phyloP scores from a whole-genome alignment of 75 land plant species.

The Sequoia sempervirens region DNA sequence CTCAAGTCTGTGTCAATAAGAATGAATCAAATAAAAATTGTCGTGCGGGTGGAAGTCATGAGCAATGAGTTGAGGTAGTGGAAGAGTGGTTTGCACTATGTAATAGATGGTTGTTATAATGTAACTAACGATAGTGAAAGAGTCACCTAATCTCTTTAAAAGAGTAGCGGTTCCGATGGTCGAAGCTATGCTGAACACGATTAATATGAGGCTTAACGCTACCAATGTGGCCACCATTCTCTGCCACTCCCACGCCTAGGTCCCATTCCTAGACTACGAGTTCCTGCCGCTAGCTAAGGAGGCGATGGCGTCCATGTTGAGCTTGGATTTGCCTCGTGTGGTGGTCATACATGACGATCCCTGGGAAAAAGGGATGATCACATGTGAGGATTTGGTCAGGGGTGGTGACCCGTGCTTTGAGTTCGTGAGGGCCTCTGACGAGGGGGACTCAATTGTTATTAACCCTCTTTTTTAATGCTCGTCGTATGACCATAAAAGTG shows the following conservation, averaged over 20 bases:
- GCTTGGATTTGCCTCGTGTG: conserved; percentile 1
- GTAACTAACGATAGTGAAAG: too few relatives aligned
- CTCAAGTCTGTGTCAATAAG: too few relatives aligned
- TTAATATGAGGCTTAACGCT: conserved; percentile 70
- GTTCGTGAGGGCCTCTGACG: conserved; percentile 27
- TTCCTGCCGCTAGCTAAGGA: conserved; percentile 27
- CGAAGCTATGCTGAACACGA: conserved; percentile 70
- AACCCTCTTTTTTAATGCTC: too few relatives aligned
- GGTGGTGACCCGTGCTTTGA: conserved; percentile 33
- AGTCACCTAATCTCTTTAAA: too few relatives aligned
- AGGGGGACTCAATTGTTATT: conserved; percentile 76
- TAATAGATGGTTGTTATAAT: too few relatives aligned
- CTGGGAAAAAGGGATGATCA: conserved; percentile 12
- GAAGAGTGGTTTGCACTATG: too few relatives aligned
- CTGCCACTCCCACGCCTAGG: conserved; percentile 45
- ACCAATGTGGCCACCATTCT: conserved; percentile 45
- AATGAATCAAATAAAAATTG: too few relatives aligned
- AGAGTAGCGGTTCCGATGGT: conserved; percentile 91
- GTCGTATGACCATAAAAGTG: too few relatives aligned
- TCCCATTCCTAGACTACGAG: conserved; percentile 54
- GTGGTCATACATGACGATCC: conserved; percentile 34
- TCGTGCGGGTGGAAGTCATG: too few relatives aligned
- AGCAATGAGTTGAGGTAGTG: too few relatives aligned
- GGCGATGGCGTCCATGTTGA: conserved; percentile 20
- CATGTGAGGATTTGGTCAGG: conserved; percentile 48